A percentile compares a stretch with the other conserved stretches of the same genome.
phyloP scores from a whole-genome alignment of 192 early-diverging fungal species.

The Linnemannia exigua region DNA sequence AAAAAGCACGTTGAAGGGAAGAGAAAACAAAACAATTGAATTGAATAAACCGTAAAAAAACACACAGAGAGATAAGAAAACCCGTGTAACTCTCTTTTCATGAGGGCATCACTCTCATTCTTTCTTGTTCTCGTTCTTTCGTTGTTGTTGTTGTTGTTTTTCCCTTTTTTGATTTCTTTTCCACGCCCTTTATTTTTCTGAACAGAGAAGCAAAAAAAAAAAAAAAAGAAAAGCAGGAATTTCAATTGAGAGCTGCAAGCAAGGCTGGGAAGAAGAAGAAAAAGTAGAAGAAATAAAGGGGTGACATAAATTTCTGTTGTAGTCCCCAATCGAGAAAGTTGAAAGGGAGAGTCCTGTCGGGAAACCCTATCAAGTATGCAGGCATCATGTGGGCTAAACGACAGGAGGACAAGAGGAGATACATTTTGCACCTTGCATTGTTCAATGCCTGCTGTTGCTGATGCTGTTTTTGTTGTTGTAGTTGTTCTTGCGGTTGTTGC shows the following conservation, averaged over 20 bases:
- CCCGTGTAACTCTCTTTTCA: not conserved
- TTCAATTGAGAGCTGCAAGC: not conserved
- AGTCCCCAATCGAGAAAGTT: not conserved
- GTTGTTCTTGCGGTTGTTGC: too few relatives aligned
- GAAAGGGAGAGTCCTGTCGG: not conserved
- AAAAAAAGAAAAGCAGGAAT: too few relatives aligned
- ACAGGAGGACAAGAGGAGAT: not conserved
- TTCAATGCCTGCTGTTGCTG: too few relatives aligned
- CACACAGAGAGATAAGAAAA: not conserved
- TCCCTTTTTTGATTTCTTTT: conserved; percentile 1
- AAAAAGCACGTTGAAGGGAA: not conserved
- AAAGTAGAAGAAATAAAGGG: not conserved
- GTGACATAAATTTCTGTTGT: too few relatives aligned
- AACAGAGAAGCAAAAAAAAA: too few relatives aligned
- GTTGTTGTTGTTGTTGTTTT: not conserved
- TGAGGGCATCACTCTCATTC: not conserved
- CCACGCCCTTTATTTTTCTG: not conserved
- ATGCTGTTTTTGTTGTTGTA: not conserved
- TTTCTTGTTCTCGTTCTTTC: not conserved
- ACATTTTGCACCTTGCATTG: conserved; percentile 2
- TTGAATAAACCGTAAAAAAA: not conserved
- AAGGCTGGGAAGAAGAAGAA: not conserved
- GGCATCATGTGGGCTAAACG: not conserved
- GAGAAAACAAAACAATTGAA: too few relatives aligned
- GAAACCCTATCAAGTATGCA: not conserved